Conservation (phyloP, 2,329 filamentous ascomycete genomes). For the Colletotrichum filicis region DNA sequence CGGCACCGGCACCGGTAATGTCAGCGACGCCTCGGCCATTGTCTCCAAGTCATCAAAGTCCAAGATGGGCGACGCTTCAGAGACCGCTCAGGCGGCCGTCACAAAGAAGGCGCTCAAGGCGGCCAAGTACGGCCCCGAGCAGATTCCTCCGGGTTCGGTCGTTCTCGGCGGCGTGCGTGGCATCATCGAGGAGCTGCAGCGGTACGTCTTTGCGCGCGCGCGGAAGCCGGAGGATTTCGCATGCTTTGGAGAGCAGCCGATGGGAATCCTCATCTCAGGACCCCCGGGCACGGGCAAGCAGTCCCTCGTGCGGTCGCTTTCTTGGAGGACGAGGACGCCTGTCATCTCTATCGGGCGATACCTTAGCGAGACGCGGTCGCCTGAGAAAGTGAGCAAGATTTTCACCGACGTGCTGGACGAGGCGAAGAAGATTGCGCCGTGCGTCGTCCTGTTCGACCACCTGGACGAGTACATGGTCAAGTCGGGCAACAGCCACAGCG, state of each 20-base stretch:
- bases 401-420: slow-evolving; percentile 69
- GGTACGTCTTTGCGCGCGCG: slow-evolving; percentile 22
- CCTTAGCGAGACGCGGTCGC: slow-evolving; percentile 44
- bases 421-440: slow-evolving; percentile 86
- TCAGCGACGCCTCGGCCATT: slow-evolving; percentile 29
- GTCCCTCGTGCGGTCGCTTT: slow-evolving; percentile 79
- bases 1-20: slow-evolving; percentile 15
- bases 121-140: slow-evolving; percentile 33
- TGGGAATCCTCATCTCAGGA: slow-evolving; percentile 81
- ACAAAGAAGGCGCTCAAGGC: slow-evolving; percentile 29
- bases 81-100: not conserved
- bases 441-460: slow-evolving; percentile 90
- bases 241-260: slow-evolving; percentile 50
- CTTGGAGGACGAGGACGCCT: slow-evolving; percentile 77
- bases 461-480: slow-evolving; percentile 89
- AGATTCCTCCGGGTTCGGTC: slow-evolving; percentile 30
- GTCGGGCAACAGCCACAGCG: slow-evolving; percentile 82
- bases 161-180: slow-evolving; percentile 24
- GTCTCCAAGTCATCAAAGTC: slow-evolving; percentile 10
- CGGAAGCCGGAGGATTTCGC: slow-evolving; percentile 19
- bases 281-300: slow-evolving; percentile 86
- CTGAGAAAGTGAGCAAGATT: slow-evolving; percentile 52
- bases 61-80: slow-evolving; percentile 2
- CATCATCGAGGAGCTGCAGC: slow-evolving; percentile 13
- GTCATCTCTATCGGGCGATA: slow-evolving; percentile 68